Evolutionary conservation across 139 green algal genomes (phyloP), one percentile per base, ranked within the genome.

Genomic region (Ostreobium quekettii): DNA sequence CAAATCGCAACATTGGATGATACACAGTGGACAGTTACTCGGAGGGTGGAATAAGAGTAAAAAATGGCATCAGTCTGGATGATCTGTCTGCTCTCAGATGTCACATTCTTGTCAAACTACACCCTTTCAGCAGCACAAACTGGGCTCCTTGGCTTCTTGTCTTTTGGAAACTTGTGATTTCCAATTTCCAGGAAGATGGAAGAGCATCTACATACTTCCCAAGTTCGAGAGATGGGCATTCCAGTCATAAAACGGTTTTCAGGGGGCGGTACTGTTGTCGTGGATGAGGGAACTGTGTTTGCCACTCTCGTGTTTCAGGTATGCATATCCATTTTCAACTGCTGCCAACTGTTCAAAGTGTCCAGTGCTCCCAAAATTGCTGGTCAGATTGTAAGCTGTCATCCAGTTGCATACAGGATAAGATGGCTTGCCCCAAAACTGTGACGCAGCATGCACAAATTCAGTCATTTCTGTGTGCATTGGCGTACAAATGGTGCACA

Each of bases 191-290:
- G 89, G 46, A 95, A 92, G 74, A 71, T 85, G 4, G 62, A 84
- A 2, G 75, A 93, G 36, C 72, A 96, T 38, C 75, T 97, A 6
- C 48, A 97, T 57, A 26, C 83, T 22, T 37, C 70, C 0, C 38
- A 72, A 46, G 88, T 85, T 1, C 39, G 67, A 1, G n/a, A 76
- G 7, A 42, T 56, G 5, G 63, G 71, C 2, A 70, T 96, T 0
- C 76, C 76, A 39, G 67, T 95, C 31, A 86, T 98, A 60, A 85
- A 84, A 39, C 80, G 93, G 1, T 99, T 96, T 76, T 96, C 82
- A 2, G 93, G 93, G 0, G 93, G 93, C 1, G 93, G 93, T n/a
- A 98, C 93, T 39, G 94, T 99, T 3, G 83, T 98, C 0, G 85
- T 97, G 8, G 94, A 98, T 63, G 1, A 64, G 0, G 72, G 92